phyloP scores from a whole-genome alignment of 306 rosid genomes.

The Prunus kanzakura region DNA sequence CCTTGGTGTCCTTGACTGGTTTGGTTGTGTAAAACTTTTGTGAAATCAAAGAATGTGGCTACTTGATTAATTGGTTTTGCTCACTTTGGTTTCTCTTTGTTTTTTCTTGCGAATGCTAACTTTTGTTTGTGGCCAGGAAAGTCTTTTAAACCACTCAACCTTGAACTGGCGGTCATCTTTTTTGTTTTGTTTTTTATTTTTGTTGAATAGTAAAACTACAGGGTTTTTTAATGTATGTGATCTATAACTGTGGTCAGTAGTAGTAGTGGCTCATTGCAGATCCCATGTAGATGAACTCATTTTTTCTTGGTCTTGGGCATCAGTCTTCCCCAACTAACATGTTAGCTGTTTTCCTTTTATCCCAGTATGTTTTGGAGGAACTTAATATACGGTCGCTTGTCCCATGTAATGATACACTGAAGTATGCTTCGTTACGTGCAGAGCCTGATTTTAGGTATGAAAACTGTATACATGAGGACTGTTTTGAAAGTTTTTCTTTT shows the following conservation, averaged over 20 bases:
- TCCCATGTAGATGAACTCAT: not conserved
- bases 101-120: no score
- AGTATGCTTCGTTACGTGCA: conserved; percentile 82
- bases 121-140: no score
- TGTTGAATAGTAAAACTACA: no score
- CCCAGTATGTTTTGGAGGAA: conserved; percentile 87
- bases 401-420: conserved; percentile 79
- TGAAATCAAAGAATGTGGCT: not conserved
- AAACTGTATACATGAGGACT: not conserved
- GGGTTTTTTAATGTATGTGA: not conserved
- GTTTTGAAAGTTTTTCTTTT: conserved; percentile 9
- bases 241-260: not conserved
- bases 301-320: not conserved
- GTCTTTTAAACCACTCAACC: no score
- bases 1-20: not conserved
- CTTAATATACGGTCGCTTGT: conserved; percentile 81
- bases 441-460: conserved; percentile 92
- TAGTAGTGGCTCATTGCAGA: not conserved
- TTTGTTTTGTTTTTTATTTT: no score
- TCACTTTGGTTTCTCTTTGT: no score
- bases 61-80: no score
- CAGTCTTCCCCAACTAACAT: not conserved
- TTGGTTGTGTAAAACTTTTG: not conserved
- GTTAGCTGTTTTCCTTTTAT: conserved; percentile 22
- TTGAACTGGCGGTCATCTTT: no score